Percentiles rank a stretch among this genome's conserved stretches.
phyloP scores from a whole-genome alignment of 345 rosid genomes.

The Lepidium sativum region DNA sequence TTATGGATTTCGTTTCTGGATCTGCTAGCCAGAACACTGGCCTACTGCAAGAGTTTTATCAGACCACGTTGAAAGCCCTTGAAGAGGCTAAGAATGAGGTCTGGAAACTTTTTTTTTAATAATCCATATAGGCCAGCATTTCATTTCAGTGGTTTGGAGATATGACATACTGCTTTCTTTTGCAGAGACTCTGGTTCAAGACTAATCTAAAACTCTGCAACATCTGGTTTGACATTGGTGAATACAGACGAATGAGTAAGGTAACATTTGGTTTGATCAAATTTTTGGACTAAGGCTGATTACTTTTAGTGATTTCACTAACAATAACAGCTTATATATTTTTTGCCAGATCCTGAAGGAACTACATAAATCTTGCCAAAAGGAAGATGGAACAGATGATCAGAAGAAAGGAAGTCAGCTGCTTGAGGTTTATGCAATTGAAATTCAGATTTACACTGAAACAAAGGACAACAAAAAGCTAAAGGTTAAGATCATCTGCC shows the following conservation, averaged over 20 bases:
- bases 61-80: slow-evolving; percentile 92
- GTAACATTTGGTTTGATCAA: slow-evolving; percentile 29
- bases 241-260: slow-evolving; percentile 96
- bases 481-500: slow-evolving; percentile 42
- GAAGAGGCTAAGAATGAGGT: slow-evolving; percentile 99
- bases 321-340: not conserved
- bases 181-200: slow-evolving; percentile 99
- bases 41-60: slow-evolving; percentile 85
- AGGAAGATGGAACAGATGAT: slow-evolving; percentile 97
- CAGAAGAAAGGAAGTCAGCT: slow-evolving; percentile 99
- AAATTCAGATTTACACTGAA: slow-evolving; percentile 96
- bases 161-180: slow-evolving; percentile 17
- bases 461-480: slow-evolving; percentile 98
- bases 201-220: slow-evolving; percentile 97
- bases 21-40: slow-evolving; percentile 93
- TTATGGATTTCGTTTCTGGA: slow-evolving; percentile 99
- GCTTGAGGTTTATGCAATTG: slow-evolving; percentile 95
- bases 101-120: not conserved
- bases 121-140: too few species aligned
- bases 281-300: not conserved
- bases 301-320: not conserved
- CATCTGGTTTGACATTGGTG: slow-evolving; percentile 97
- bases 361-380: slow-evolving; percentile 94
- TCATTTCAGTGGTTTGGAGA: not conserved
- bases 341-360: slow-evolving; percentile 74